Percentiles rank a stretch among this genome's conserved stretches.
Evolutionary conservation across 1,284 basidiomycete species (phyloP).

Genomic region (Ceratobasidium sp.): DNA sequence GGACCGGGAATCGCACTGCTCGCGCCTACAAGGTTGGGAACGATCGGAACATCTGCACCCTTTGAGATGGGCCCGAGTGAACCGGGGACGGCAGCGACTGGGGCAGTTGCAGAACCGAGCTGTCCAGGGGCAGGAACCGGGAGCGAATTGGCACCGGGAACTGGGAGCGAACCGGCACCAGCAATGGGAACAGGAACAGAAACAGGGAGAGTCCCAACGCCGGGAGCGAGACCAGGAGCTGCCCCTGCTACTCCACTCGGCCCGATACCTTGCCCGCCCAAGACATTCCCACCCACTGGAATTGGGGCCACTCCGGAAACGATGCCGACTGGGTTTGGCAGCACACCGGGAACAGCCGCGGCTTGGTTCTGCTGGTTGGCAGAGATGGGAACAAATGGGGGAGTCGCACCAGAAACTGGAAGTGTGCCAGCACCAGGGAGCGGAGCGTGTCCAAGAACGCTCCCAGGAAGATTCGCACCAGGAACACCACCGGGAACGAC

Average conservation of each 20-base stretch:
- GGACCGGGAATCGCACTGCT: not conserved
- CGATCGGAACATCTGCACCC: not conserved
- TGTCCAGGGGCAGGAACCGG: not conserved
- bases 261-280: not conserved
- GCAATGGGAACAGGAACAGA: not conserved
- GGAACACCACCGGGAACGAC: not conserved
- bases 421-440: not conserved
- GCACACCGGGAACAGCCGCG: not conserved
- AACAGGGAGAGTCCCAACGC: not conserved
- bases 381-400: not conserved
- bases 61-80: not conserved
- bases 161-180: not conserved
- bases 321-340: not conserved
- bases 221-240: not conserved
- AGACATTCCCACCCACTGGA: not conserved
- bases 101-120: not conserved
- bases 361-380: not conserved
- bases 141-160: not conserved
- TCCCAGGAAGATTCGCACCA: not conserved
- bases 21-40: not conserved
- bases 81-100: not conserved
- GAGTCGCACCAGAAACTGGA: not conserved
- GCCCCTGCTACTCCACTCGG: not conserved
- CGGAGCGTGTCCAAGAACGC: no score
- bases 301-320: not conserved